phyloP scores from a whole-genome alignment of 352 stramenopile species.

The Peronospora destructor region DNA sequence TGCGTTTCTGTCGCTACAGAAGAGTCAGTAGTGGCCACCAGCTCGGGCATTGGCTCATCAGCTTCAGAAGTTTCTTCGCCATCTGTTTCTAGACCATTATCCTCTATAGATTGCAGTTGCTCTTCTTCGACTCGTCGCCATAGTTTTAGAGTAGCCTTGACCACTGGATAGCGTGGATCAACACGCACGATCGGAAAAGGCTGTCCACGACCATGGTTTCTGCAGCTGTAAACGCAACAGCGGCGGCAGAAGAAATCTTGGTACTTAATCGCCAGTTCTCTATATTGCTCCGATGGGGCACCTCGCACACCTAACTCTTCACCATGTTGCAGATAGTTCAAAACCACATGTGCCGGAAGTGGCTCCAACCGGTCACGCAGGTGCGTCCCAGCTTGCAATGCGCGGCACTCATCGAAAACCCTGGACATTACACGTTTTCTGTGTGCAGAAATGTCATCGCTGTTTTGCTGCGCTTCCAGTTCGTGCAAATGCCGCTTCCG shows the following conservation, averaged over 20 bases:
- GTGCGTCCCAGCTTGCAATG: constrained; percentile 8
- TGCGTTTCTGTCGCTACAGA: constrained; percentile 5
- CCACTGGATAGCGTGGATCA: constrained; percentile 48
- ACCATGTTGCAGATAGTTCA: constrained; percentile 23
- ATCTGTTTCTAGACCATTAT: constrained; percentile 19
- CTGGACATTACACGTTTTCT: constrained; percentile 10
- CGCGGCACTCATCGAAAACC: constrained; percentile 12
- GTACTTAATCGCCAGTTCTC: constrained; percentile 33
- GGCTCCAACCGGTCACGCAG: constrained; percentile 30
- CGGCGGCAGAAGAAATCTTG: constrained; percentile 63
- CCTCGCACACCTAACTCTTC: constrained; percentile 14
- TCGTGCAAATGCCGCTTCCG: constrained; percentile 15
- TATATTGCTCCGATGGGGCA: constrained; percentile 18
- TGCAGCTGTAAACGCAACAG: constrained; percentile 73
- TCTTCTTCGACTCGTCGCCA: constrained; percentile 27
- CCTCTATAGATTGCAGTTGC: constrained; percentile 5
- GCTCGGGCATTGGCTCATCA: constrained; percentile 10
- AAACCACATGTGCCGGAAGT: constrained; percentile 21
- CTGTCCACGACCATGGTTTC: constrained; percentile 56
- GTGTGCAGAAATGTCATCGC: not conserved
- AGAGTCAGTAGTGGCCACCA: not conserved
- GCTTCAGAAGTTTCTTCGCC: constrained; percentile 7
- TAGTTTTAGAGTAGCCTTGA: constrained; percentile 41
- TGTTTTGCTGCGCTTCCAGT: constrained; percentile 13
- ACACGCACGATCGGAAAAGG: constrained; percentile 35